Base-by-base conservation (phyloP, 768 basidiomycete species). In the Kwoniella sp. region DNA sequence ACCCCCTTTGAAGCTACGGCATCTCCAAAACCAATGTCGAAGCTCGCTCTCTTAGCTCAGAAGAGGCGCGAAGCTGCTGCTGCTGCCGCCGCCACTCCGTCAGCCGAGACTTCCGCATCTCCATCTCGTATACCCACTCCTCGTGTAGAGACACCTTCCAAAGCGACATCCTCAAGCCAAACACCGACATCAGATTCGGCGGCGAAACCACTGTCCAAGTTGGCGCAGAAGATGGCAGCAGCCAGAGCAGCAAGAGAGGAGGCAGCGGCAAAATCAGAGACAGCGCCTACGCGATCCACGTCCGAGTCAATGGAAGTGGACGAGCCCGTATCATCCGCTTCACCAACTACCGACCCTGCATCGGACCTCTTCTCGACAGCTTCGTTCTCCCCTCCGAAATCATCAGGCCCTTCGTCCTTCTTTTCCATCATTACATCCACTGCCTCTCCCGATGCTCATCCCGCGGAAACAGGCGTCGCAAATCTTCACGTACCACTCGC, bases 151-250 rank as follows among this genome's bases (percentile, higher is more conserved):
- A 40, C 51, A n/a, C 50, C 36, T 22, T 57, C 47, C 29, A 55
- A 6, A n/a, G 52, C 54, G n/a, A 24, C 51, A 26, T 52, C 36
- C 30, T 17, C 55, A 21, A 55, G 57, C 1, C 53, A 33, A 15
- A 40, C 55, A n/a, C 19, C 62, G 1, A 26, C 48, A 1, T 26
- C 60, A 10, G 64, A 50, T 13, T 89, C 48, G 3, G 22, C 70
- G 7, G 22, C 63, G 7, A 77, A 76, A 60, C 74, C 78, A 19
- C 48, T 77, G 26, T 76, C 78, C 17, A 86, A 86, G 72, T 79
- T 83, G 0, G 70, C 74, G 15, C 78, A 79, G 56, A 71, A 70
- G 40, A 77, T 77, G 68, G 78, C 74, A 40, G 70, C 79, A 7
- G 72, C 79, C n/a, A 55, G 71, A 54, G 68, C n/a, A n/a, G n/a